Percentiles rank a stretch among this genome's conserved stretches.
Conservation (phyloP, 345 rosid species). For the Eucalyptus leucophloia region DNA sequence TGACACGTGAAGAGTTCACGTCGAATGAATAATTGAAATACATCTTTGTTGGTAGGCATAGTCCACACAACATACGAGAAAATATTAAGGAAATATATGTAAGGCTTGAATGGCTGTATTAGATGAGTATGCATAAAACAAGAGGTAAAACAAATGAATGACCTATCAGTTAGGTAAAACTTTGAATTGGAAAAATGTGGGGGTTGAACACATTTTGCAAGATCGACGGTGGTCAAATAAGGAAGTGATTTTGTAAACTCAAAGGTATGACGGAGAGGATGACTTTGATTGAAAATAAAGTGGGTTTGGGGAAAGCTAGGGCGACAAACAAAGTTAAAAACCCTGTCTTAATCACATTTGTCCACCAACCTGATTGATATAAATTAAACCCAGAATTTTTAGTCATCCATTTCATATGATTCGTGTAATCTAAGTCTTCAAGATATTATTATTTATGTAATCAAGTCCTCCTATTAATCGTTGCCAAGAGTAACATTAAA, state of each 20-base stretch:
- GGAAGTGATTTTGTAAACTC: background rate
- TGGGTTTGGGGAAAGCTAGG: background rate
- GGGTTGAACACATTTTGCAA: background rate
- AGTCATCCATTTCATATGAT: too few species aligned
- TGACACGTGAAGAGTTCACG: background rate
- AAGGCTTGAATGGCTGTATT: background rate
- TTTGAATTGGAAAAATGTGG: background rate
- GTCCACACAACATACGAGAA: background rate
- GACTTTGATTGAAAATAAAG: background rate
- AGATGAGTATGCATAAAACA: background rate
- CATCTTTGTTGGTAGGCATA: background rate
- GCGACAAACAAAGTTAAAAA: background rate
- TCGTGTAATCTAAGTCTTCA: background rate
- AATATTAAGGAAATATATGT: background rate
- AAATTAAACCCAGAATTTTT: background rate
- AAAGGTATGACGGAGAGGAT: background rate
- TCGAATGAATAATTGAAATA: background rate
- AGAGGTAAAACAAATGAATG: background rate
- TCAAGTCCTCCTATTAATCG: background rate
- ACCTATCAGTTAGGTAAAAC: background rate
- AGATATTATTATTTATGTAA: too few species aligned
- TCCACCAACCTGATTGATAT: background rate
- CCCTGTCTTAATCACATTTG: background rate
- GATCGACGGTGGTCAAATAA: background rate
- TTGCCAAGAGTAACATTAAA: background rate